These are phyloP conservation scores for Lolium multiflorum DNA, from an alignment of 176 grass and related monocot species.

Conservation along the genomic window DNA sequence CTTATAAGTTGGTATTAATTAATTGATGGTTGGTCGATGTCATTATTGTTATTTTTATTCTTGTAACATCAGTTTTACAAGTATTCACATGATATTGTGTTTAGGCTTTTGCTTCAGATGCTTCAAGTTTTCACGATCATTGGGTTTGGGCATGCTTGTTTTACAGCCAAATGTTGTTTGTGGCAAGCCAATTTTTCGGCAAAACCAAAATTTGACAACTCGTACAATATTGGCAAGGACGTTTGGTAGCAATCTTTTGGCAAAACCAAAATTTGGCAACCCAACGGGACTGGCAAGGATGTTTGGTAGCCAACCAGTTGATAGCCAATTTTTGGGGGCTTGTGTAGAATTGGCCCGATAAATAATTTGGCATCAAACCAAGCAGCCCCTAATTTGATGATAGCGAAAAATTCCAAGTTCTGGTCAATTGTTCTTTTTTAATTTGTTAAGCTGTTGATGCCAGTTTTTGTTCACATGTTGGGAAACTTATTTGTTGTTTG, in stretches of 20 bases:
- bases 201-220: too few species aligned
- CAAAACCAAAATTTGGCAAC: neutral
- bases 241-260: neutral
- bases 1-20: constrained; percentile 9
- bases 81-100: neutral
- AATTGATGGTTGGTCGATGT: neutral
- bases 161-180: too few species aligned
- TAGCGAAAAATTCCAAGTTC: neutral
- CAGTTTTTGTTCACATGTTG: constrained; percentile 24
- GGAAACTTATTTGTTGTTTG: neutral
- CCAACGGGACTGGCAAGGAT: neutral
- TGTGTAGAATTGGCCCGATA: neutral
- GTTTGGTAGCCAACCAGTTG: neutral
- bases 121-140: too few species aligned
- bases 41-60: neutral
- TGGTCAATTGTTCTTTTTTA: neutral
- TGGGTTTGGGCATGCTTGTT: too few species aligned
- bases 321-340: neutral
- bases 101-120: neutral
- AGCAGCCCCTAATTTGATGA: neutral
- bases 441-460: neutral
- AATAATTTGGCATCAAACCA: neutral
- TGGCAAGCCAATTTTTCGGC: too few species aligned
- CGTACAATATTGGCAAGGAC: too few species aligned
- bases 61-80: neutral